Base-by-base conservation (phyloP, 2,329 filamentous ascomycete genomes). In the Cadophora malorum region DNA sequence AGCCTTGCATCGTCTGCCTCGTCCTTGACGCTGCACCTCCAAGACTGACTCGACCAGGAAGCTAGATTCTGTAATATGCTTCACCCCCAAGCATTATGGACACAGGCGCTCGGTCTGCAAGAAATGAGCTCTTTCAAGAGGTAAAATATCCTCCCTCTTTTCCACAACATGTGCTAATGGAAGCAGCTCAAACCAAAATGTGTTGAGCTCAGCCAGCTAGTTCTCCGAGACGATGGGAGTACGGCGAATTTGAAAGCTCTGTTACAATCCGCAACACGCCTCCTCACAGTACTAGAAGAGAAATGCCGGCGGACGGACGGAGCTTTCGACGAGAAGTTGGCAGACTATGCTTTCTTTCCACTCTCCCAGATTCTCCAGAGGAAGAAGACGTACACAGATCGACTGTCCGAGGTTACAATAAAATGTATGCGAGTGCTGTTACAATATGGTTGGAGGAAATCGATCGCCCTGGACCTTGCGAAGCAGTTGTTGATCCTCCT, bases 281-380 rank as follows among this genome's bases (percentile, higher is more conserved):
- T 89, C 2, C 78, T 83, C 35, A 70, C 71, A 25, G 78, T 86
- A n/a, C 78, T 89, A 4, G 76, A 82, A 68, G 47, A 67, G 58
- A 74, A 74, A 25, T 78, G 75, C 64, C 55, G 76, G 77, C 38
- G 84, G 84, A 73, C 73, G 81, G 83, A 87, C 70, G 77, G 81
- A 1, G 81, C 82, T 0, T 79, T 98, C 21, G 93, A 97, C 78
- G 85, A 90, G 63, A 95, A 94, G 78, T 82, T 98, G 21, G 93
- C 94, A 16, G 94, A 97, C 81, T 99, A 98, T 83, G 86, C 92
- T 76, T 98, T 98, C 82, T 97, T 97, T 70, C 96, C 96, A 0
- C 83, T 99, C 0, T 94, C 93, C 0, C 91, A 96, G 73, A 88
- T 98, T 49, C 90, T 99, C 74, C 90, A 93, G 67, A 86, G 89